Percentiles rank a stretch among this genome's conserved stretches.
These are phyloP conservation scores for Fraxinus excelsior DNA, from an alignment of 257 asterid species.

Conservation along the genomic window DNA sequence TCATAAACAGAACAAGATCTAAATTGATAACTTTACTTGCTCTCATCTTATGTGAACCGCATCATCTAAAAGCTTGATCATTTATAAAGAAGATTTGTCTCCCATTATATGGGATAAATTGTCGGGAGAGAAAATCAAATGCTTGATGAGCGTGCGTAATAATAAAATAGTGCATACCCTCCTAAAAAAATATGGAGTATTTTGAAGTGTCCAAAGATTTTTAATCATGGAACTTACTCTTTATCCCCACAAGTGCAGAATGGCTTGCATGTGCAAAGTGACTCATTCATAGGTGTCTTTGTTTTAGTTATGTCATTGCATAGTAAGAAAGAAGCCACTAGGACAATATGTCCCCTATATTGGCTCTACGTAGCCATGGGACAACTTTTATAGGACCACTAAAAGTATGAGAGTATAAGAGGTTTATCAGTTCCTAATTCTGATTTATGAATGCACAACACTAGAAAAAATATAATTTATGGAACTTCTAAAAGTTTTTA, in stretches of 20 bases:
- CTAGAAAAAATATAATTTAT: not conserved
- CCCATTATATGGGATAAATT: not conserved
- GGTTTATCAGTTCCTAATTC: not conserved
- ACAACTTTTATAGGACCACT: constrained; percentile 38
- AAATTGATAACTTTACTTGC: not conserved
- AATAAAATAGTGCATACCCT: constrained; percentile 19
- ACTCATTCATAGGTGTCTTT: constrained; percentile 27
- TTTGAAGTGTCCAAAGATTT: constrained; percentile 15
- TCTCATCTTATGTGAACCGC: not conserved
- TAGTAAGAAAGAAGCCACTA: constrained; percentile 33
- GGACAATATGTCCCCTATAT: constrained; percentile 36
- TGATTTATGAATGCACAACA: not conserved
- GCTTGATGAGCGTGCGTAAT: not conserved
- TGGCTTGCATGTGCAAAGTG: constrained; percentile 46
- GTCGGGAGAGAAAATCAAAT: not conserved
- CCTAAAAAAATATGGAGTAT: not conserved
- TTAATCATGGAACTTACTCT: constrained; percentile 21
- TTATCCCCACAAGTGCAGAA: constrained; percentile 34
- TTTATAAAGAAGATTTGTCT: not conserved
- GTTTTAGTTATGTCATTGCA: constrained; percentile 32
- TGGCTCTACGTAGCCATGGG: constrained; percentile 31
- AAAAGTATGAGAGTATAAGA: not conserved
- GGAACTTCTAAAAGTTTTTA: not conserved
- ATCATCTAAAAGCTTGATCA: not conserved
- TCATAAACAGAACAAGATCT: not conserved